Conservation (phyloP, 2,329 filamentous ascomycete species). For the Dissoconium aciculare region DNA sequence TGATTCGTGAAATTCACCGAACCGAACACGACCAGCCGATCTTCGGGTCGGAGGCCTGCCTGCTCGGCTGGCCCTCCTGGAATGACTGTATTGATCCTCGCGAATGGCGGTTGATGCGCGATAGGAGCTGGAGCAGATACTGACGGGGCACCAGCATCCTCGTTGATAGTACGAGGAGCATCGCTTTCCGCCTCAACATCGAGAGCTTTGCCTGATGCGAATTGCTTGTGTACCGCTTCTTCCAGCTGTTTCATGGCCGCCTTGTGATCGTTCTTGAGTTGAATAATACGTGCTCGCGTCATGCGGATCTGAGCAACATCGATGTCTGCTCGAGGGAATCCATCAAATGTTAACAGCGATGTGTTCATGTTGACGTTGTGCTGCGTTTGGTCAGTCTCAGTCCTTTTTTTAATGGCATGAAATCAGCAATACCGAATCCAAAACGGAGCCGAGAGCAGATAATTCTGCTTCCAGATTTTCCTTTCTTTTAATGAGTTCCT, state of each 20-base stretch:
- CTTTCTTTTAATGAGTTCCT: slow-evolving; percentile 72
- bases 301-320: slow-evolving; percentile 93
- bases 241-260: slow-evolving; percentile 72
- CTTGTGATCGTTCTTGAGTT: slow-evolving; percentile 86
- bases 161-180: too few species aligned
- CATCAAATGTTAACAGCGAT: slow-evolving; percentile 69
- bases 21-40: slow-evolving; percentile 74
- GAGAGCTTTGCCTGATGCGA: slow-evolving; percentile 39
- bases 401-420: slow-evolving; percentile 1
- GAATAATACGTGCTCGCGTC: slow-evolving; percentile 79
- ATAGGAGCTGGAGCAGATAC: slow-evolving; percentile 5
- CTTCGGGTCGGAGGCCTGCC: slow-evolving; percentile 67
- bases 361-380: slow-evolving; percentile 91
- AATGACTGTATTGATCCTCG: slow-evolving; percentile 75
- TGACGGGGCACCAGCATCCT: too few species aligned
- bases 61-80: slow-evolving; percentile 63
- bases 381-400: slow-evolving; percentile 34
- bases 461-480: slow-evolving; percentile 75
- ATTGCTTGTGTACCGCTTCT: slow-evolving; percentile 73
- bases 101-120: slow-evolving; percentile 53
- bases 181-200: slow-evolving; percentile 7
- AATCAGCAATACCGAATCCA: slow-evolving; percentile 57
- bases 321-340: slow-evolving; percentile 82
- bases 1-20: slow-evolving; percentile 72
- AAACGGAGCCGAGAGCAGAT: slow-evolving; percentile 64